Percentiles rank a stretch among this genome's conserved stretches.
phyloP scores from a whole-genome alignment of 2,329 filamentous ascomycete species.

The Aspergillus luchuensis region DNA sequence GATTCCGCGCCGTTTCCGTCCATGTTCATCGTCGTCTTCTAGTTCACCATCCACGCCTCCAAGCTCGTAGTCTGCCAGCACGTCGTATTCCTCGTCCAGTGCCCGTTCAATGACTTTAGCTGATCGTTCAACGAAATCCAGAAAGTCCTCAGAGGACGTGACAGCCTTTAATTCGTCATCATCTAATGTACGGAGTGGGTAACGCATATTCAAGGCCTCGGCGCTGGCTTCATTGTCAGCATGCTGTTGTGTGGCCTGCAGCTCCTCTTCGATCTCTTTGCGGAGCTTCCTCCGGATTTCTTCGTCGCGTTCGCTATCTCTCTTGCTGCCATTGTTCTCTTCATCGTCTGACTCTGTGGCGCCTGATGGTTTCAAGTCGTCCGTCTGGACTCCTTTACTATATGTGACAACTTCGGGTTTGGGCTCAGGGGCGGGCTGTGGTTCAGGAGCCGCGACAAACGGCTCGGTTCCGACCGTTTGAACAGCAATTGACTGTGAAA shows the following conservation, averaged over 20 bases:
- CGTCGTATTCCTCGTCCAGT: slow-evolving; percentile 92
- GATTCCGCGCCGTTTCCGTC: slow-evolving; percentile 47
- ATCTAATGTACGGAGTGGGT: slow-evolving; percentile 77
- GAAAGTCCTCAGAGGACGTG: slow-evolving; percentile 87
- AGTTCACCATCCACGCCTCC: slow-evolving; percentile 70
- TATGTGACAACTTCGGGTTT: slow-evolving; percentile 84
- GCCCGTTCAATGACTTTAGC: slow-evolving; percentile 97
- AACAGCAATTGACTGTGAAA: slow-evolving; percentile 53
- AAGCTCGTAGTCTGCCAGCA: slow-evolving; percentile 89
- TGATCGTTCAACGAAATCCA: slow-evolving; percentile 91
- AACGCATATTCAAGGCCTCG: slow-evolving; percentile 56
- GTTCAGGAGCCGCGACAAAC: slow-evolving; percentile 78
- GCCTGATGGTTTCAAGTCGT: slow-evolving; percentile 64
- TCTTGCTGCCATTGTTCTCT: slow-evolving; percentile 74
- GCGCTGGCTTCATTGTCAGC: slow-evolving; percentile 37
- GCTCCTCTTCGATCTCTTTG: slow-evolving; percentile 88
- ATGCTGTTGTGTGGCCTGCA: slow-evolving; percentile 66
- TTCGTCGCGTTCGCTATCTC: slow-evolving; percentile 81
- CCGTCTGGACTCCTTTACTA: slow-evolving; percentile 94
- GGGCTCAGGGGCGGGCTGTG: slow-evolving; percentile 54
- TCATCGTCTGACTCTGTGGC: slow-evolving; percentile 66
- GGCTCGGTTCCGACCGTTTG: slow-evolving; percentile 75
- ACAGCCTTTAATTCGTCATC: slow-evolving; percentile 87
- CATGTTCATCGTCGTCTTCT: slow-evolving; percentile 72
- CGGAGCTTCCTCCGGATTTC: slow-evolving; percentile 82